Evolutionary conservation across 768 basidiomycete species (phyloP), one percentile per base, ranked within the genome.

Genomic region (Sporobolomyces roseus): DNA sequence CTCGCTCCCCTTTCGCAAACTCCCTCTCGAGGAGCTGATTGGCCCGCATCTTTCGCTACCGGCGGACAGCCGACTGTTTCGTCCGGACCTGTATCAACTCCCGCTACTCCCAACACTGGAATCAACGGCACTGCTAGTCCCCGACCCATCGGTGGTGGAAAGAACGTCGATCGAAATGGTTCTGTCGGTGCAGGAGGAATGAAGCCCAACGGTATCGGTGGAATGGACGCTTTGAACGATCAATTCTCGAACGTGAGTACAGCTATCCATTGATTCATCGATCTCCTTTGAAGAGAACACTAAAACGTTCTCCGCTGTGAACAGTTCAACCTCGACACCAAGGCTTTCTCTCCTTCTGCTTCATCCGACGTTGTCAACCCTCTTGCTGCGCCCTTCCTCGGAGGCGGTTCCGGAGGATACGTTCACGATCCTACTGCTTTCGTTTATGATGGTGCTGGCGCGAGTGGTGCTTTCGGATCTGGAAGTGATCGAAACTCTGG

Each of bases 1-100:
- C 84, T 97, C 43, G 93, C 94, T 21, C 90, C 92, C 56, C 84
- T 90, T 38, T 87, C 90, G 6, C 91, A 90, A 77, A 88, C 88
- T 9, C 87, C 89, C 19, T 86, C 88, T 30, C 72, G 76, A 46
- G 77, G 61, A 59, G 58, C 58, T 45, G 68, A 63, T 51, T 69
- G 68, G 68, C 68, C 45, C 56, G 84, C 86, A 35, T 80, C 83
- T 43, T 55, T 85, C 84, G 54, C 85, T 85, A 67, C 77, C 82
- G 35, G 78, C 80, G 68, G 85, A 38, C 76, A 88, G 87, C 65
- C 68, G 21, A 61, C 36, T 35, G 68, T 69, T 46, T 64, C 69
- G 19, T 56, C 65, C 0, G 60, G 61, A 10, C n/a, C 64, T 7
- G 43, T 63, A 21, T 64, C 61, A 36, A 45, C 63, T 9, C 62